A percentile compares a stretch with the other conserved stretches of the same genome.
Evolutionary conservation across 441 rosid species (phyloP).

Genomic region (Adansonia madagascariensis): DNA sequence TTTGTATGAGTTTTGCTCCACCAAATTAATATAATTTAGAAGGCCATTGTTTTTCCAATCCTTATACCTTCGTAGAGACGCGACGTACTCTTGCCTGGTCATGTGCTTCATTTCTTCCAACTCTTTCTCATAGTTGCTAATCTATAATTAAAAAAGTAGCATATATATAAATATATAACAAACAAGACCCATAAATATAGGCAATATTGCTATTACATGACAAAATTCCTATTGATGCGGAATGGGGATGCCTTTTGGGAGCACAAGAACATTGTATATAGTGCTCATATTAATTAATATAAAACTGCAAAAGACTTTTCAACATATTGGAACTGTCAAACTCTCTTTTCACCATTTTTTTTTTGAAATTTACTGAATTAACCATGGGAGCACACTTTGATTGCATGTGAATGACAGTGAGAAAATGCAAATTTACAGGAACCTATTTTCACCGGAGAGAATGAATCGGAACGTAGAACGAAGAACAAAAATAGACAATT

Average conservation of each 20-base stretch:
- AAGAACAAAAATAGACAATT: neutral
- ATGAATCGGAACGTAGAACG: neutral
- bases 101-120: slow-evolving; percentile 77
- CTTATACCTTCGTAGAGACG: slow-evolving; percentile 69
- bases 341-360: too few relatives aligned
- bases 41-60: neutral
- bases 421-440: slow-evolving; percentile 5
- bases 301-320: neutral
- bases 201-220: slow-evolving; percentile 24
- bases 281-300: neutral
- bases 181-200: slow-evolving; percentile 27
- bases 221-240: slow-evolving; percentile 31
- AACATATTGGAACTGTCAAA: neutral
- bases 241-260: slow-evolving; percentile 31
- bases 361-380: too few relatives aligned
- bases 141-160: slow-evolving; percentile 33
- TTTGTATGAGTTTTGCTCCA: neutral
- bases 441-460: neutral
- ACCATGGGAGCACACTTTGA: neutral
- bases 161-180: neutral
- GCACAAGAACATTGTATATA: slow-evolving; percentile 26
- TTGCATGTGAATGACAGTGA: slow-evolving; percentile 27
- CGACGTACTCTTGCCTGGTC: slow-evolving; percentile 79
- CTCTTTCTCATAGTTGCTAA: slow-evolving; percentile 61
- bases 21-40: neutral